Evolutionary conservation across 1,284 basidiomycete genomes (phyloP).

Genomic region (Pterula multifida): DNA sequence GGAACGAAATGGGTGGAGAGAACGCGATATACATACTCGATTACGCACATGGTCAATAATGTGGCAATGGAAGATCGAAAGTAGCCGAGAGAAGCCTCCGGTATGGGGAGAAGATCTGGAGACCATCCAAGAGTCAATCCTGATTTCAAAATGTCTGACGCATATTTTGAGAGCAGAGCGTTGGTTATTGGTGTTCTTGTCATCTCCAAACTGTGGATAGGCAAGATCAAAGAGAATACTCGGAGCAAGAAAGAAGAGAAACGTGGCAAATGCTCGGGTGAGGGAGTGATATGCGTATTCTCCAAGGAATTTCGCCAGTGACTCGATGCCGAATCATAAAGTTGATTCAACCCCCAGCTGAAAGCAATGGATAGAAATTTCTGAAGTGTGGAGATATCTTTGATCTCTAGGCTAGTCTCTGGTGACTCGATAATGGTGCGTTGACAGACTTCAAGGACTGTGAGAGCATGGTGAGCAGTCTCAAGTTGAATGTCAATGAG

Average conservation of each 20-base stretch:
- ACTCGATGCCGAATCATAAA: conserved; percentile 30
- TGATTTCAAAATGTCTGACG: conserved; percentile 43
- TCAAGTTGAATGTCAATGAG: conserved; percentile 34
- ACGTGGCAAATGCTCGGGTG: conserved; percentile 27
- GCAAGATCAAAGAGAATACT: conserved; percentile 38
- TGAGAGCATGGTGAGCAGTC: conserved; percentile 46
- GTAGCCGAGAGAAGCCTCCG: conserved; percentile 23
- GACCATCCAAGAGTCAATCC: conserved; percentile 60
- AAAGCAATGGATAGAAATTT: conserved; percentile 56
- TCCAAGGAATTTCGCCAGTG: conserved; percentile 28
- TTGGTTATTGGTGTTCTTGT: conserved; percentile 50
- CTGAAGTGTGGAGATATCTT: conserved; percentile 49
- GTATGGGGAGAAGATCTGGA: conserved; percentile 35
- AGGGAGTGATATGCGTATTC: conserved; percentile 31
- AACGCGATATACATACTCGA: conserved; percentile 9
- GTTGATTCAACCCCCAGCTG: conserved; percentile 53
- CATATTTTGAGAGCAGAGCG: conserved; percentile 43
- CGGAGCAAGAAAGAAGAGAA: conserved; percentile 30
- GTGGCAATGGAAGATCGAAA: conserved; percentile 38
- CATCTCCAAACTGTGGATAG: conserved; percentile 29
- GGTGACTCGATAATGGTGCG: conserved; percentile 22
- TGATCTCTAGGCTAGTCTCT: conserved; percentile 34
- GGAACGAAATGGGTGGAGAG: conserved; percentile 8
- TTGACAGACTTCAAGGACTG: conserved; percentile 41
- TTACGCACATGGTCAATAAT: conserved; percentile 45